Conservation (phyloP, 139 green algal genomes). For the Chlorella ohadii region DNA sequence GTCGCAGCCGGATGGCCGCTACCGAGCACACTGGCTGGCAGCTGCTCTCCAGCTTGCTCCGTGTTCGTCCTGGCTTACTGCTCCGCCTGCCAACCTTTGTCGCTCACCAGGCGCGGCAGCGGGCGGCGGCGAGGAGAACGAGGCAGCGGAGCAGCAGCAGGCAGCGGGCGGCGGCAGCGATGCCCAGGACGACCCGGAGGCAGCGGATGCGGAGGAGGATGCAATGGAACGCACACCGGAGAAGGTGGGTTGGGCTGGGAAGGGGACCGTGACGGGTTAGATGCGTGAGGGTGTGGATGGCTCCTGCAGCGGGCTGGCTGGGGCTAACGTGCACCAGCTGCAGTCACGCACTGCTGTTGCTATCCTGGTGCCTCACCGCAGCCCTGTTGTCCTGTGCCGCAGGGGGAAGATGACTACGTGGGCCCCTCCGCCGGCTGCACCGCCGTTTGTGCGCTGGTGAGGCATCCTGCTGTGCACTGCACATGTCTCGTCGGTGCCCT, state of each 20-base stretch:
- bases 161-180: background rate
- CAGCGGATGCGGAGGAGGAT: conserved; percentile 29
- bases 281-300: too few relatives aligned
- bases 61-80: background rate
- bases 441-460: conserved; percentile 52
- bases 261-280: too few relatives aligned
- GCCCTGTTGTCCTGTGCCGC: background rate
- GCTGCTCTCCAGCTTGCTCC: too few relatives aligned
- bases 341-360: too few relatives aligned
- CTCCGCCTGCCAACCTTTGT: background rate
- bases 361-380: too few relatives aligned
- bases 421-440: conserved; percentile 67
- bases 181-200: too few relatives aligned
- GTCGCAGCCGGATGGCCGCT: too few relatives aligned
- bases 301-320: too few relatives aligned
- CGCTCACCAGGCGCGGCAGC: background rate
- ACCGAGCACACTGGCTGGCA: too few relatives aligned
- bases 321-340: too few relatives aligned
- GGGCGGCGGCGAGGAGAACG: background rate
- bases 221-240: background rate
- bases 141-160: background rate
- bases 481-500: too few relatives aligned
- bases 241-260: background rate
- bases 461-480: too few relatives aligned
- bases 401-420: conserved; percentile 28